These are phyloP conservation scores for Hemerocallis citrina DNA, from an alignment of 106 monocot species.

Conservation along the genomic window DNA sequence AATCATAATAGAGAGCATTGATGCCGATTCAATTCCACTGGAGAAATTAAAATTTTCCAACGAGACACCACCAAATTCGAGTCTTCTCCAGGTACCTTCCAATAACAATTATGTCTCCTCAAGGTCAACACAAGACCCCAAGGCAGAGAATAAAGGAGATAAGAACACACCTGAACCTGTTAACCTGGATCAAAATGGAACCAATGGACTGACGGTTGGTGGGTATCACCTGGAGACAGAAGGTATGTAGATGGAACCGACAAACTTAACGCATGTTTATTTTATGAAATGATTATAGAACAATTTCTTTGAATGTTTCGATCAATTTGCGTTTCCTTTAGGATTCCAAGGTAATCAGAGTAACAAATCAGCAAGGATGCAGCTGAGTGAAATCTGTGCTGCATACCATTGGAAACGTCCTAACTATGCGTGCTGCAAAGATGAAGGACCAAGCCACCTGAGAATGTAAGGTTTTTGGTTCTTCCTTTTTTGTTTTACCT, in stretches of 20 bases:
- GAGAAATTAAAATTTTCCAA: neutral
- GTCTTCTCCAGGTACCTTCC: neutral
- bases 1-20: constrained; percentile 14
- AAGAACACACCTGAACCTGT: neutral
- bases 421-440: constrained; percentile 35
- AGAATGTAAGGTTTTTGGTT: constrained; percentile 29
- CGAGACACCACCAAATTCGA: neutral
- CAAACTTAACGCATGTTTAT: no score
- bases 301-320: neutral
- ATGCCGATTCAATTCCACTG: constrained; percentile 5
- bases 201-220: neutral
- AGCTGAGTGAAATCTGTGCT: constrained; percentile 42
- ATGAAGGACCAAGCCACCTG: constrained; percentile 43
- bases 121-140: neutral
- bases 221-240: neutral
- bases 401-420: constrained; percentile 39
- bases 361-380: constrained; percentile 26
- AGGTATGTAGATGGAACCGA: neutral
- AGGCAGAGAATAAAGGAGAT: neutral
- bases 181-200: neutral
- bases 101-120: no score
- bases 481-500: neutral
- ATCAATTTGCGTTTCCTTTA: neutral
- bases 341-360: constrained; percentile 2
- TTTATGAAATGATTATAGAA: no score